Conservation (phyloP, 495 filamentous ascomycete species). For the Aspergillus haitiensis region DNA sequence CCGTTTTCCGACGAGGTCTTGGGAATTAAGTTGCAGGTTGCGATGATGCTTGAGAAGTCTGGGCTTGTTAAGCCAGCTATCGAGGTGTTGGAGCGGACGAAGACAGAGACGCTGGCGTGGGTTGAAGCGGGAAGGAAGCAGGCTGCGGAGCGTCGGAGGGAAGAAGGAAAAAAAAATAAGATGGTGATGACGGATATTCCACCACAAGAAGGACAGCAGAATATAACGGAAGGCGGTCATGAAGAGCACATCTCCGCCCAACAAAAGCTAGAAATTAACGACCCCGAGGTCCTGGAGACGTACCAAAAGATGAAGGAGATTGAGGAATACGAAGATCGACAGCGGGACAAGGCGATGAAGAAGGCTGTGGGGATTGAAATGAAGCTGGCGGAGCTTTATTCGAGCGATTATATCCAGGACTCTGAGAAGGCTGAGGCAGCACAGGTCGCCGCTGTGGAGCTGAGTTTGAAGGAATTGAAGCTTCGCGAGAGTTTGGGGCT, state of each 20-base stretch:
- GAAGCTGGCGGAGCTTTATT: constrained; percentile 79
- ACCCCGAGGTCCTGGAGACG: constrained; percentile 34
- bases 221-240: too few relatives aligned
- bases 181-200: background rate
- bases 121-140: constrained; percentile 29
- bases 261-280: constrained; percentile 25
- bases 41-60: constrained; percentile 73
- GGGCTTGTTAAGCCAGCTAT: constrained; percentile 64
- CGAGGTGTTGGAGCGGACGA: constrained; percentile 64
- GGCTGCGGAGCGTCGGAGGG: background rate
- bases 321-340: constrained; percentile 53
- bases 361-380: constrained; percentile 72
- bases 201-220: too few relatives aligned
- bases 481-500: constrained; percentile 62
- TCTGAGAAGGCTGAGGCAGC: constrained; percentile 67
- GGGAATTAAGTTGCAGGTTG: constrained; percentile 81
- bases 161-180: constrained; percentile 2
- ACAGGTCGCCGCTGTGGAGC: constrained; percentile 81
- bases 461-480: constrained; percentile 68
- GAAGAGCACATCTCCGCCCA: background rate
- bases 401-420: constrained; percentile 47
- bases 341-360: constrained; percentile 67
- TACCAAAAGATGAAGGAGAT: constrained; percentile 29
- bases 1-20: constrained; percentile 86
- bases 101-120: constrained; percentile 58